Base-by-base conservation (phyloP, 352 stramenopile genomes). In the Globisporangium okanoganense region DNA sequence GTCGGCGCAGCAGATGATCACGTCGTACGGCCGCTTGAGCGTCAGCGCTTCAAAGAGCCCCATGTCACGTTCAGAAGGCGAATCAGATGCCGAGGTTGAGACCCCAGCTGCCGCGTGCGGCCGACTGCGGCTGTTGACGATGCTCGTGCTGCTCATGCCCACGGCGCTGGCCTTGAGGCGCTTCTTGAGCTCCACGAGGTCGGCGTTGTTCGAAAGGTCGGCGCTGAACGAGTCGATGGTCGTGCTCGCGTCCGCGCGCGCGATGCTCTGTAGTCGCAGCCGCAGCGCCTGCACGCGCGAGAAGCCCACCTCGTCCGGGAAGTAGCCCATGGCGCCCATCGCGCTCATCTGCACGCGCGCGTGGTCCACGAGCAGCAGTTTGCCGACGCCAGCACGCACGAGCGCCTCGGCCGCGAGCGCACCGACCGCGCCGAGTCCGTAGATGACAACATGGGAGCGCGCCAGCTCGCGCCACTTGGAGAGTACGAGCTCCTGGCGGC, bases 21-120 rank as follows among this genome's bases (percentile, higher is more conserved):
- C 63, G 56, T 82, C 73, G 47, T 75, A 79, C 35, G 73, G 73
- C 9, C 64, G 63, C 58, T 73, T 73, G 41, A 75, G 69, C 38
- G 69, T 66, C 14, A 79, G 65, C 41, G 65, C 68, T 52, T 82
- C 73, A 38, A 77, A 82, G 10, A 82, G 61, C 3, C 71, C 71
- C 22, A 77, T 38, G 14, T 36, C 47, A 13, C 13, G 25, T 3
- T 3, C 20, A 18, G 20, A 24, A 27, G 36, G 18, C 31, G 50
- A 18, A 6, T 33, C 29, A 33, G 29, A 33, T 8, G 47, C 5
- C 16, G 3, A 25, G 25, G 14, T 7, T 16, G 20, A 59, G 16
- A 10, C 31, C 13, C 2, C 38, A 44, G 29, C 29, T 22, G 27
- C 5, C 24, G 44, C 7, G 8, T 40, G 24, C 18, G n/a, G 25